Percentiles rank a stretch among this genome's conserved stretches.
Conservation (phyloP, 257 asterid genomes). For the Scutellaria galericulata region DNA sequence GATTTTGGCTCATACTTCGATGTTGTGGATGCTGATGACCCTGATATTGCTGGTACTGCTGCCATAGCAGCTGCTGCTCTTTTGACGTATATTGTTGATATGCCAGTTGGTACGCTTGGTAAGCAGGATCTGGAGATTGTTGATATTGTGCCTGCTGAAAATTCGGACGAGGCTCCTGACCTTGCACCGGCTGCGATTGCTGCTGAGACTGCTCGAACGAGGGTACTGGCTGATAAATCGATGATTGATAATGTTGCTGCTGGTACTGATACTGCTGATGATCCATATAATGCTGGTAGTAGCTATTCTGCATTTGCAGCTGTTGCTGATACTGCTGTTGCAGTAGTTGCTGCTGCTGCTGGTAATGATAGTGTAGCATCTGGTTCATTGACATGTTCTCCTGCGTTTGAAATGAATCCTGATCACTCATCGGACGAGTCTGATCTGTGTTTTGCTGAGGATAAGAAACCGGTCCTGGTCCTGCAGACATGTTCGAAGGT, state of each 20-base stretch:
- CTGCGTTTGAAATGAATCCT: conserved; percentile 42
- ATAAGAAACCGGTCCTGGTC: conserved; percentile 41
- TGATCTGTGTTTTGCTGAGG: conserved; percentile 43
- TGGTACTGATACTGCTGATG: conserved; percentile 53
- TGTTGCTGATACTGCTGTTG: conserved; percentile 74
- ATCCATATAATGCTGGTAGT: conserved; percentile 43
- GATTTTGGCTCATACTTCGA: conserved; percentile 37
- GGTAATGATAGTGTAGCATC: conserved; percentile 63
- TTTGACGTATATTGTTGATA: conserved; percentile 36
- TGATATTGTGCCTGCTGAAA: conserved; percentile 34
- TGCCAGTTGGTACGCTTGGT: conserved; percentile 60
- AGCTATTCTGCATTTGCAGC: conserved; percentile 47
- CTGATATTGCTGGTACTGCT: conserved; percentile 78
- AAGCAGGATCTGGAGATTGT: conserved; percentile 49
- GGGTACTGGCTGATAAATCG: conserved; percentile 35
- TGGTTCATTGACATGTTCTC: conserved; percentile 49
- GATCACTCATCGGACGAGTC: conserved; percentile 34
- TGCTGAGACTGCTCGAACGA: conserved; percentile 42
- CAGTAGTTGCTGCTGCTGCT: conserved; percentile 60
- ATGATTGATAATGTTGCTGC: conserved; percentile 39
- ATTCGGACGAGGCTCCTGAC: conserved; percentile 37
- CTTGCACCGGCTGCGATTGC: conserved; percentile 44
- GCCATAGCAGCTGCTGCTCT: conserved; percentile 54
- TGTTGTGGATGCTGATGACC: conserved; percentile 44
- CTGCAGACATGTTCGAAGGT: conserved; percentile 37